Base-by-base conservation (phyloP, 2,329 filamentous ascomycete genomes). In the Domatiomyces globalis region DNA sequence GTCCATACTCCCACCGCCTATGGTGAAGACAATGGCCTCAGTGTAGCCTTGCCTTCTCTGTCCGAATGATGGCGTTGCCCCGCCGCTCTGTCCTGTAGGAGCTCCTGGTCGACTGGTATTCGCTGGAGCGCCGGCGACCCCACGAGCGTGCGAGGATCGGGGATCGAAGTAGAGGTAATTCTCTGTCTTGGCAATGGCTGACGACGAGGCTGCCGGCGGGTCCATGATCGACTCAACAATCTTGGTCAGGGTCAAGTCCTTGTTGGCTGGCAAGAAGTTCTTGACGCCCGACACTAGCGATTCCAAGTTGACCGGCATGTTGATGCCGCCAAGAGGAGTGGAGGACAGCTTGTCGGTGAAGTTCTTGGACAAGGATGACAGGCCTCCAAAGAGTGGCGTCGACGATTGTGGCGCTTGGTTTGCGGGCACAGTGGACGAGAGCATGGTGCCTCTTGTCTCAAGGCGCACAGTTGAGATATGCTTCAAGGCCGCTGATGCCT, bases 221-320 rank as follows among this genome's bases (percentile, higher is more conserved):
- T 98, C 92, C 90, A 98, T 98, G 62, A 98, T 83, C 1, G 87
- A 94, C 67, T 98, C 92, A 43, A 92, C 90, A 64, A 98, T 95
- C 70, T 96, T 96, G 51, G 94, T 98, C 49, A 98, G 79, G 0
- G 92, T 96, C 8, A 96, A 78, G 64, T 98, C 94, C 61, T 89
- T 87, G 70, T 98, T 94, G 12, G 81, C 87, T 0, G 94, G 92
- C n/a, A 98, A 73, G 69, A 98, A 94, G 69, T 95, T 96, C 71
- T 96, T 98, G 63, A 98, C 90, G 44, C 90, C 90, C 5, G 87
- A 90, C 56, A 96, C 89, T 44, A 98, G 79, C 27, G 85, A 90
- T 67, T 96, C 92, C 63, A 98, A 87, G 66, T 96, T 96, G 50
- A 81, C 81, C 2, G 33, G 33, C 33, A 39, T 39, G 1, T 77